These are phyloP conservation scores for Colletotrichum kahawae DNA, from an alignment of 2,329 filamentous ascomycete species.

Conservation along the genomic window DNA sequence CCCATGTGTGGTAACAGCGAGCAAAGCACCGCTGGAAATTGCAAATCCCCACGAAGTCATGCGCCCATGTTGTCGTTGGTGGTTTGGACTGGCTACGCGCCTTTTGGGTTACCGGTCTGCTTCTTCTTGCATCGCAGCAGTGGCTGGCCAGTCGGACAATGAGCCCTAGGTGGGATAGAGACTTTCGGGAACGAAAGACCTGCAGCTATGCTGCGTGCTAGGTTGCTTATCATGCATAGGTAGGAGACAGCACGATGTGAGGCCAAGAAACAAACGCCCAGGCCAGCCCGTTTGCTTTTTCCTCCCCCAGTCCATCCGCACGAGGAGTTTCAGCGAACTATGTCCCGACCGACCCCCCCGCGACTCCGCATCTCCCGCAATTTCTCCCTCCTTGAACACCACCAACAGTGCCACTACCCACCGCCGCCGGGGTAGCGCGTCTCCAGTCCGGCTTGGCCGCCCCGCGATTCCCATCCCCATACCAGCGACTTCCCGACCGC, in stretches of 20 bases:
- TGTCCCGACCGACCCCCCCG: constrained; percentile 5
- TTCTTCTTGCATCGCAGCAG: background rate
- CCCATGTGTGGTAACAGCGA: constrained; percentile 13
- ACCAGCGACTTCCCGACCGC: background rate
- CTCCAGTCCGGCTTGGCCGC: constrained; percentile 1
- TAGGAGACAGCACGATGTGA: background rate
- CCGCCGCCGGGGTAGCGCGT: background rate
- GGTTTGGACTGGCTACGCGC: background rate
- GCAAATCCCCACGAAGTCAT: constrained; percentile 13
- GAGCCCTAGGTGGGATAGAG: background rate
- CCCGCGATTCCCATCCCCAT: constrained; percentile 13
- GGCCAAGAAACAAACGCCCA: background rate
- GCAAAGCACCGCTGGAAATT: constrained; percentile 16
- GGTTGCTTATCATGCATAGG: background rate
- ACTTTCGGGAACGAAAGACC: background rate
- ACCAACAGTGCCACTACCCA: background rate
- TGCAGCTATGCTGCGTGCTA: background rate
- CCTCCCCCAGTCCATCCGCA: background rate
- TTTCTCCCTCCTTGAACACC: background rate
- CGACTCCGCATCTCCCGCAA: constrained; percentile 17
- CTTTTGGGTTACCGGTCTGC: background rate
- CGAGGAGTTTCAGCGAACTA: constrained; percentile 16
- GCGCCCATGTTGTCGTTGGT: background rate
- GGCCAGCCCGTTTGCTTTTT: background rate
- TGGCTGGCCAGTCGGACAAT: background rate